Percentiles rank a stretch among this genome's conserved stretches.
Conservation (phyloP, 495 filamentous ascomycete genomes). For the Choiromyces venosus region DNA sequence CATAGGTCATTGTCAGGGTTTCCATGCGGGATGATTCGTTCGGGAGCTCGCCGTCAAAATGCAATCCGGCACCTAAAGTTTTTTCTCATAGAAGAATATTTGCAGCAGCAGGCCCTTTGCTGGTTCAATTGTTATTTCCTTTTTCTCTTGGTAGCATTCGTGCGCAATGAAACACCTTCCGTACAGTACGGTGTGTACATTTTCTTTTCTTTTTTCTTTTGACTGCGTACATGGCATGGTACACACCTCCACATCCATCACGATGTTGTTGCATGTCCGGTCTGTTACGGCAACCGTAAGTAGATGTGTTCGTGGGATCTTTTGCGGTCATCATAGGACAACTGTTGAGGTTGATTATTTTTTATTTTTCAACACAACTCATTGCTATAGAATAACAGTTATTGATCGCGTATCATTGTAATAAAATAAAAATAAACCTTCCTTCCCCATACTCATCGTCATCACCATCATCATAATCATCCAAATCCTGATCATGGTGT, state of each 20-base stretch:
- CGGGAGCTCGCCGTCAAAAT: constrained; percentile 3
- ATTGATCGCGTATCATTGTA: background rate
- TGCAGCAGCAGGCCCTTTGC: background rate
- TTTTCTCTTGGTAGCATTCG: background rate
- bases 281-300: background rate
- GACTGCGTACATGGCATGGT: background rate
- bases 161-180: background rate
- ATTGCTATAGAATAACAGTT: background rate
- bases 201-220: background rate
- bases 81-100: background rate
- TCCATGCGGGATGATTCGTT: background rate
- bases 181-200: background rate
- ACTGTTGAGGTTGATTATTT: background rate
- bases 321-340: background rate
- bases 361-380: background rate
- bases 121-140: background rate
- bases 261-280: background rate
- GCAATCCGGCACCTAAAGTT: background rate
- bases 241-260: background rate
- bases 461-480: background rate
- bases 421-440: too few relatives aligned
- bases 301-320: background rate
- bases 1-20: background rate
- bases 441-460: constrained; percentile 3
- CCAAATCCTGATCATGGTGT: background rate